Conservation (phyloP, 2,329 filamentous ascomycete genomes). For the Fusarium praegraminearum region DNA sequence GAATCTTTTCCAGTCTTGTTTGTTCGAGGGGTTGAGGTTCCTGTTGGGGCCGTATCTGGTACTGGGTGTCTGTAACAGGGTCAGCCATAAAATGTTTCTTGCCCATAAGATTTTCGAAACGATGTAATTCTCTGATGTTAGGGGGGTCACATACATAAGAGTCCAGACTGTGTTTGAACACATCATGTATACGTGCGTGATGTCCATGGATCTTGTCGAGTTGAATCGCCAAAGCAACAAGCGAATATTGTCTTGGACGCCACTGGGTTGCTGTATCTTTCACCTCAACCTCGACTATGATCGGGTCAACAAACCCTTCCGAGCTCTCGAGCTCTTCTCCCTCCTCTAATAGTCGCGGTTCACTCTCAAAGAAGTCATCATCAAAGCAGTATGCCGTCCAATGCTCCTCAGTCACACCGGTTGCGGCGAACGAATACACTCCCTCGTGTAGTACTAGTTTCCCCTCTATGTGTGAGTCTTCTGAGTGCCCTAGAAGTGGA, state of each 20-base stretch:
- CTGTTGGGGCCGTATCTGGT: background rate
- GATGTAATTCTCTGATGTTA: background rate
- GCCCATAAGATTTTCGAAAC: too few relatives aligned
- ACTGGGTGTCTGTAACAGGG: background rate
- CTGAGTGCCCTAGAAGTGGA: background rate
- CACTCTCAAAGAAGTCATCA: background rate
- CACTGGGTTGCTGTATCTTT: background rate
- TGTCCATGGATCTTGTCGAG: background rate
- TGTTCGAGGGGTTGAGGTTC: background rate
- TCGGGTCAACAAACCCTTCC: constrained; percentile 12
- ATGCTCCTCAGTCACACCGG: background rate
- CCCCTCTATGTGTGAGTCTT: background rate
- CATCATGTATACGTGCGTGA: background rate
- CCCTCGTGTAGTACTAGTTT: background rate
- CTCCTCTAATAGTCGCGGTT: background rate
- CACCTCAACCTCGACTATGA: background rate
- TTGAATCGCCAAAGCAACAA: background rate
- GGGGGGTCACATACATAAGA: constrained; percentile 5
- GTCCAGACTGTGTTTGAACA: background rate
- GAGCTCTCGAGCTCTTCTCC: background rate
- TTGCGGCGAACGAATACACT: background rate
- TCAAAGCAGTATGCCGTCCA: constrained; percentile 2
- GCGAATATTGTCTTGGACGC: constrained; percentile 18
- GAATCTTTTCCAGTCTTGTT: background rate
- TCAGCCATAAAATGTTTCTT: background rate